Evolutionary conservation across 2,329 filamentous ascomycete genomes (phyloP), one percentile per base, ranked within the genome.

Genomic region (Fusarium piperis): DNA sequence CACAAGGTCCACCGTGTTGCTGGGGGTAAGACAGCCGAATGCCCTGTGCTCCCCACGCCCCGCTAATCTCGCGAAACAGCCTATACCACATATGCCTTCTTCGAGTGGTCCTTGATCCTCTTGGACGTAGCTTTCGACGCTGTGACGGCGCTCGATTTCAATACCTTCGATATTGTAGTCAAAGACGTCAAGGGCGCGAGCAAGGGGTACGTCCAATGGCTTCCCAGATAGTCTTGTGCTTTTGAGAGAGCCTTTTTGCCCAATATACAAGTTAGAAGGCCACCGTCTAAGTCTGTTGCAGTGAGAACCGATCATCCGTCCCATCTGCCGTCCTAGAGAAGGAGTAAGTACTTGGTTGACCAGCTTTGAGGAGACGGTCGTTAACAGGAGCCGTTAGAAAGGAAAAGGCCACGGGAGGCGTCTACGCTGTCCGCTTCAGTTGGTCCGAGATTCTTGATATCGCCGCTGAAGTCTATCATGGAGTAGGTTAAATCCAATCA

Each of bases 141-240:
- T 59, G 92, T 98, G 66, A 98, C 96, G 12, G 92, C 94, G 64
- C 85, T 97, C 77, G 96, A 99, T 85, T 99, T 98, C 84, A 88
- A 91, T 70, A 90, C 92, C 61, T 93, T 98, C 79, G 95, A 98
- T 81, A 85, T 99, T 77, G 88, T 94, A 75, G 87, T 99, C 72
- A 94, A 90, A 85, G 95, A 98, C 85, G 88, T 95, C 74, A 95
- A 94, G 85, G 95, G 94, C 73, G 84, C 92, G 79, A 96, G 93
- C 87, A 95, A 95, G 93, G 95, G 95, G 96, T 99, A 99, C 89
- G 96, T 99, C 85, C 90, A 91, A 85, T 92, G 92, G 92, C 94
- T 98, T 89, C 95, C 95, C 76, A 94, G 90, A 86, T 98, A 95
- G 89, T 79, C 79, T 80, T 78, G 79, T 68, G 65, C 56, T 72